Evolutionary conservation across 2,329 filamentous ascomycete species (phyloP).

Genomic region (Aspergillus neoniger): DNA sequence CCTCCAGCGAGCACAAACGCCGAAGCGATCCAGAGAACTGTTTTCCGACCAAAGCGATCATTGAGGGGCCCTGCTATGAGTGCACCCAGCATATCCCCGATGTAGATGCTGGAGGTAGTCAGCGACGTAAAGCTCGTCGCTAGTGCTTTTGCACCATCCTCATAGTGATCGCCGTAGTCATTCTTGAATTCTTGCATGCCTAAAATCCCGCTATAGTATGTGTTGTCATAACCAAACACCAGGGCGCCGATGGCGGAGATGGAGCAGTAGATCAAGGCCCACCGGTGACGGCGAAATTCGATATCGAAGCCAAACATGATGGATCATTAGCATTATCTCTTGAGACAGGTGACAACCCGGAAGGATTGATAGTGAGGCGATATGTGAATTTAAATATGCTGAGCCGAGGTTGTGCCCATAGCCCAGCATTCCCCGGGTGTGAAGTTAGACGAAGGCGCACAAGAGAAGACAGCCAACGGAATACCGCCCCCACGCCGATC

Average conservation of each 20-base stretch:
- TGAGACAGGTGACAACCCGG: neutral
- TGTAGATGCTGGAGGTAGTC: constrained; percentile 43
- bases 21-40: constrained; percentile 38
- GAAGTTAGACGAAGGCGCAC: neutral
- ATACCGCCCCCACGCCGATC: neutral
- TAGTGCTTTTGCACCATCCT: constrained; percentile 23
- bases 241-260: constrained; percentile 32
- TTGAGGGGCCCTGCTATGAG: constrained; percentile 41
- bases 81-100: constrained; percentile 43
- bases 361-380: neutral
- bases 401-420: neutral
- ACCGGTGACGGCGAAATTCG: constrained; percentile 20
- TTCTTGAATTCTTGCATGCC: constrained; percentile 29
- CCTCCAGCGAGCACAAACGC: constrained; percentile 35
- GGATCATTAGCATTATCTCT: constrained; percentile 9
- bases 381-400: neutral
- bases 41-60: constrained; percentile 38
- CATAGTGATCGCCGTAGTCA: constrained; percentile 26
- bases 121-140: constrained; percentile 33
- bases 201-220: constrained; percentile 33
- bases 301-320: constrained; percentile 21
- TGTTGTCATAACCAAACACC: constrained; percentile 33
- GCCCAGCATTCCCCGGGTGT: neutral
- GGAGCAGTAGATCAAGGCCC: constrained; percentile 30
- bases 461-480: neutral